Evolutionary conservation across 495 filamentous ascomycete species (phyloP), one percentile per base, ranked within the genome.

Genomic region (Bathelium albidoporum): DNA sequence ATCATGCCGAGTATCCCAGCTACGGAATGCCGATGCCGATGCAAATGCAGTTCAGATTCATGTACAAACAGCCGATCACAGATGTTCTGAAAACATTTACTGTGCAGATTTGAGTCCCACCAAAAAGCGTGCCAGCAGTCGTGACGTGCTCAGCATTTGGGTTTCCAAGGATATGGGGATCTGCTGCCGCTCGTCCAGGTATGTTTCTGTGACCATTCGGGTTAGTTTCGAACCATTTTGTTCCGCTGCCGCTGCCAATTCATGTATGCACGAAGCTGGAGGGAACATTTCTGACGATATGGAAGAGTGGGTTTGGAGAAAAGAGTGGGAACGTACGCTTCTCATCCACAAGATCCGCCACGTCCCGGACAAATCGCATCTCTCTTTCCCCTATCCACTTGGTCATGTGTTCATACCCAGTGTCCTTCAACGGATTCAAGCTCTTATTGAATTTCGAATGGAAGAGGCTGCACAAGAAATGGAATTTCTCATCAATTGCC

Each of bases 371-470:
- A 60, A 74, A 76, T n/a, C 31, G 49, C 7, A 68, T 60, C 2
- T 58, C 63, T 12, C 52, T 58, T 44, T 53, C 62, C 66, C 18
- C 55, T 58, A 59, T 64, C 60, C 58, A 49, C 32, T 69, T 66
- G 2, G 29, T 61, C 58, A 59, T 68, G 69, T 68, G 69, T 44
- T 66, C 63, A 4, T 66, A 36, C 18, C 70, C 72, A 22, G 64
- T 34, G 34, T 69, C 64, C 1, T 63, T 63, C 4, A 73, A 32
- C 12, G 66, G 64, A 36, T 68, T 70, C 68, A 66, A 72, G 45
- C 63, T 70, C 41, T 69, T 64, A 58, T 72, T 70, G 59, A 74
- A 76, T 65, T 76, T 76, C 63, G 65, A 70, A 36, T 68, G 61
- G 68, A 76, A 76, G 28, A 76, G 65, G n/a, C 62, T 63, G 26